Evolutionary conservation across 176 grass and related monocot genomes (phyloP).

Genomic region (Neostapfia colusana): DNA sequence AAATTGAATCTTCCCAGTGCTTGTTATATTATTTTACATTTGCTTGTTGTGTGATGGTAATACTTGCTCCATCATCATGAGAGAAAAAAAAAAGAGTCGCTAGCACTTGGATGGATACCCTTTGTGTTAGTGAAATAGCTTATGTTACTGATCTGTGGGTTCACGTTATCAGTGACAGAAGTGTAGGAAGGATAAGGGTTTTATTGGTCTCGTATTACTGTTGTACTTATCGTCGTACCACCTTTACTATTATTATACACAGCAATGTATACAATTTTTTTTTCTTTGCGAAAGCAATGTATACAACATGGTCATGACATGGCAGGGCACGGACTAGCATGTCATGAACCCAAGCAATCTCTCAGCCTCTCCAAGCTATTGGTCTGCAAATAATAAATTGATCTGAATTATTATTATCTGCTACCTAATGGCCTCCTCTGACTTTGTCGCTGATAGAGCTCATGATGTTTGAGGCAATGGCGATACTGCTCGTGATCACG

Average conservation of each 20-base stretch:
- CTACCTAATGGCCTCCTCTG: neutral
- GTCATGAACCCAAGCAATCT: neutral
- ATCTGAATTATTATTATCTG: neutral
- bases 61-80: too few relatives aligned
- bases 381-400: neutral
- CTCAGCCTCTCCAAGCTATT: neutral
- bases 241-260: neutral
- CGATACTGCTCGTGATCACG: constrained; percentile 73
- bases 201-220: too few relatives aligned
- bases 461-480: constrained; percentile 78
- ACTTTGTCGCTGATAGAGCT: constrained; percentile 38
- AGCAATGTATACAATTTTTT: neutral
- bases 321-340: neutral
- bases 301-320: constrained; percentile 27
- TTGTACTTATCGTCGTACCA: neutral
- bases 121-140: neutral
- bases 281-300: neutral
- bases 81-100: too few relatives aligned
- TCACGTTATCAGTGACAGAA: too few relatives aligned
- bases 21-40: neutral
- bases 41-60: neutral
- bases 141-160: neutral
- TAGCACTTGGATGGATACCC: neutral
- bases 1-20: neutral
- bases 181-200: too few relatives aligned